Conservation (phyloP, 805 yeast genomes). For the Pichia exigua region DNA sequence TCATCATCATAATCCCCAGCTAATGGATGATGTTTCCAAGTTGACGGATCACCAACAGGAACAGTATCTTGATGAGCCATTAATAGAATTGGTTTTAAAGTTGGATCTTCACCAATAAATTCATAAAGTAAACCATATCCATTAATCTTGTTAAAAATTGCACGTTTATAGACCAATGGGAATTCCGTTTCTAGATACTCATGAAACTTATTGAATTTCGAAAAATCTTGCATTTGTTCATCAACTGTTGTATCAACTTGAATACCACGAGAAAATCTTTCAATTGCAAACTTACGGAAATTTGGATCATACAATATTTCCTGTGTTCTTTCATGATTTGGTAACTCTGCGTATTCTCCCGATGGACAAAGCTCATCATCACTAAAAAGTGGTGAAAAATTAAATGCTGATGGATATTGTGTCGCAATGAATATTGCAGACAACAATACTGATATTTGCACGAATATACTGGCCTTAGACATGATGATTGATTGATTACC, state of each 20-base stretch:
- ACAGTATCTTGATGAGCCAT: slow-evolving; percentile 81
- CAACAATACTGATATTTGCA: neutral
- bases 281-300: slow-evolving; percentile 31
- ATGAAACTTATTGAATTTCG: slow-evolving; percentile 18
- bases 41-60: slow-evolving; percentile 52
- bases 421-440: slow-evolving; percentile 1
- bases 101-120: slow-evolving; percentile 46
- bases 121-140: slow-evolving; percentile 56
- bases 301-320: slow-evolving; percentile 28
- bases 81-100: slow-evolving; percentile 55
- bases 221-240: slow-evolving; percentile 16
- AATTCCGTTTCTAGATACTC: slow-evolving; percentile 28
- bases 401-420: slow-evolving; percentile 3
- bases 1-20: slow-evolving; percentile 57
- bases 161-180: slow-evolving; percentile 38
- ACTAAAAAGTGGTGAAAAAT: slow-evolving; percentile 3
- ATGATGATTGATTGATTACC: too few relatives aligned
- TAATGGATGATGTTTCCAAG: slow-evolving; percentile 66
- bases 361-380: slow-evolving; percentile 35
- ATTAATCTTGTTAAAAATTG: slow-evolving; percentile 49
- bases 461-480: neutral
- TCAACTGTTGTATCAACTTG: slow-evolving; percentile 43
- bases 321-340: slow-evolving; percentile 12
- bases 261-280: slow-evolving; percentile 40
- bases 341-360: slow-evolving; percentile 24